Conservation (phyloP, 192 early-diverging fungal genomes). For the Physocladia obscura region DNA sequence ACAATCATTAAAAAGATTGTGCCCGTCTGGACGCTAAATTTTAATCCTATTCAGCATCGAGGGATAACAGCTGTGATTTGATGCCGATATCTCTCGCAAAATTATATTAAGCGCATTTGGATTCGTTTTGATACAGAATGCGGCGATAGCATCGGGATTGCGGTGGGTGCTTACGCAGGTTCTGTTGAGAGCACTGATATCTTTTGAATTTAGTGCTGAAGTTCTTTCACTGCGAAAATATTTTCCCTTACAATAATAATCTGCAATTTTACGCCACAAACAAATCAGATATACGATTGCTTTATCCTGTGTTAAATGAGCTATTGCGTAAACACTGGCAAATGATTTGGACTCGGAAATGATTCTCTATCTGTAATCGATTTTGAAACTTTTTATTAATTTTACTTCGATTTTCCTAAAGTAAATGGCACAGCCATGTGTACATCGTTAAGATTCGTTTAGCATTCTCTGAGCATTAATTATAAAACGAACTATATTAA, state of each 20-base stretch:
- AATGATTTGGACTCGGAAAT: conserved; percentile 32
- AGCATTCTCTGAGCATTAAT: conserved; percentile 20
- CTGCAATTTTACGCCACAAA: conserved; percentile 10
- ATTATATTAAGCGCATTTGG: no score
- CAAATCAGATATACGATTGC: neutral
- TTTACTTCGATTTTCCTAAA: conserved; percentile 25
- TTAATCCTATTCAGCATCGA: no score
- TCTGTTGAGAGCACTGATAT: no score
- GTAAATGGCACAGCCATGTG: conserved; percentile 20
- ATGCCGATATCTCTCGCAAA: no score
- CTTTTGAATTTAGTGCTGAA: conserved; percentile 1
- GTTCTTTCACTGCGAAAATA: conserved; percentile 28
- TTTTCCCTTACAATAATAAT: conserved; percentile 38
- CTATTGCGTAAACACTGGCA: conserved; percentile 26
- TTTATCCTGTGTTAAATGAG: conserved; percentile 5
- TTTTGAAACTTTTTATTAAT: conserved; percentile 36
- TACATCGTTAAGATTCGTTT: conserved; percentile 25
- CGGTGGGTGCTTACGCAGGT: no score
- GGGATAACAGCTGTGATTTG: no score
- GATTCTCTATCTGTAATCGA: conserved; percentile 35
- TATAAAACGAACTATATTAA: conserved; percentile 23
- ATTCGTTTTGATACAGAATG: no score
- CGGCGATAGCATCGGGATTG: no score
- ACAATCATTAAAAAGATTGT: no score
- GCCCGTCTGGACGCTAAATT: no score